Evolutionary conservation across 2,329 filamentous ascomycete species (phyloP), one percentile per base, ranked within the genome.

Genomic region (Apiospora saccharicola): DNA sequence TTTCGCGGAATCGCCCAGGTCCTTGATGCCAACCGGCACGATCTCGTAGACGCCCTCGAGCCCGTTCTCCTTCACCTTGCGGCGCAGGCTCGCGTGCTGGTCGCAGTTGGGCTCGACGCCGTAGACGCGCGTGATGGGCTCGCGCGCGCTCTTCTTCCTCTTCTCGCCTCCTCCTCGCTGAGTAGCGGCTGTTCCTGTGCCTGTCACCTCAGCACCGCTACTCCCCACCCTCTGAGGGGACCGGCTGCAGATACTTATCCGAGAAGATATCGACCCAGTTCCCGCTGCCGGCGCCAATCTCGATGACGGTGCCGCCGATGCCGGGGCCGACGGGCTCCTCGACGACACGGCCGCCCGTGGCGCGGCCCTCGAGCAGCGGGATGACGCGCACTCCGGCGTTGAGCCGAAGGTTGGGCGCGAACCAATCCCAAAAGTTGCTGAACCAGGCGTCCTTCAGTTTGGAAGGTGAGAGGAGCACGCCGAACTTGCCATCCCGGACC

Each of bases 71-170:
- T 80, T 77, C 4, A 91, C 84, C 30, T 85, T 85, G 51, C 79
- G 77, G 0, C 83, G 80, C 70, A 93, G 81, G 6, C 80, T 79
- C 0, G 78, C 78, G 74, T 91, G 88, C 71, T 89, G 87, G 47
- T 83, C 85, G 0, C 78, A 71, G 78, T 92, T 92, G 3, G 91
- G 91, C 81, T 93, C 91, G 5, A 93, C 86, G 71, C 90, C 91
- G 76, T 89, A 91, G 61, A 93, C 83, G 44, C 83, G 85, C 44
- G 80, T 84, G 71, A 89, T 77, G 1, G 64, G 69, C 22, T 57
- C 69, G 37, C 47, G 43, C 46, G 75, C 68, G 14, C 74, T 57
- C 72, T 72, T 68, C 30, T 22, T 61, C 14, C 22, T 37, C 53
- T 22, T 71, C 70, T 61, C 26, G 26, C 61, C 30, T 64, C 61